Base-by-base conservation (phyloP, 768 basidiomycete genomes). In the Phaeotremella fagi region DNA sequence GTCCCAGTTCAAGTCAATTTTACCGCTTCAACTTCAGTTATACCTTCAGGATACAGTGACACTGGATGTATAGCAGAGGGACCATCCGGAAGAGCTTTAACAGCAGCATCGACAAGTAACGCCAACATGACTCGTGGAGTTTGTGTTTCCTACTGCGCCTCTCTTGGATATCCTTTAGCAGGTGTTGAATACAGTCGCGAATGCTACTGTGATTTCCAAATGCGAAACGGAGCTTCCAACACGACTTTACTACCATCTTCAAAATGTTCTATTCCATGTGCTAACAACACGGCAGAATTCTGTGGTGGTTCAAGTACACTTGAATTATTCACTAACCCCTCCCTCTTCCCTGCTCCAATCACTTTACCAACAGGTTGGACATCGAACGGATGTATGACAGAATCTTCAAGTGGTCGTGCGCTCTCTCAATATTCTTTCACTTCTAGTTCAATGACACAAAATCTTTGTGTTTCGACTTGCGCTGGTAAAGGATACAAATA, bases 401-500 rank as follows among this genome's bases (percentile, higher is more conserved):
- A 72, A 44, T 55, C 53, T 11, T 48, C 47, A 20, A 44, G 49
- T 36, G 54, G 41, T 11, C 57, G 71, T 38, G 68, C 68, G 16
- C 45, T 72, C n/a, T 48, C n/a, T 22, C 55, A 57, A 5, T 67
- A 69, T 59, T 53, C 77, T 0, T 70, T 75, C 20, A 77, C 80
- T 49, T 68, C 62, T 36, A 69, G 56, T 42, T 54, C 60, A 6
- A 75, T 78, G 57, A 90, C 88, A 0, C 79, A 86, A 41, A 76
- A 85, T 60, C 68, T 66, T 12, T 92, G 90, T 64, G 79, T 89
- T 45, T 68, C 74, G 2, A 69, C 77, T 24, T 92, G 90, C 71
- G 62, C 62, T 0, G 64, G 76, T 1, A 75, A 77, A 56, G 81
- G 82, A 54, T 87, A 79, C 73, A 81, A 83, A 0, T 62, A 87